Percentiles rank a stretch among this genome's conserved stretches.
phyloP scores from a whole-genome alignment of 148 eudicot genomes.

The Nepenthes mirabilis region DNA sequence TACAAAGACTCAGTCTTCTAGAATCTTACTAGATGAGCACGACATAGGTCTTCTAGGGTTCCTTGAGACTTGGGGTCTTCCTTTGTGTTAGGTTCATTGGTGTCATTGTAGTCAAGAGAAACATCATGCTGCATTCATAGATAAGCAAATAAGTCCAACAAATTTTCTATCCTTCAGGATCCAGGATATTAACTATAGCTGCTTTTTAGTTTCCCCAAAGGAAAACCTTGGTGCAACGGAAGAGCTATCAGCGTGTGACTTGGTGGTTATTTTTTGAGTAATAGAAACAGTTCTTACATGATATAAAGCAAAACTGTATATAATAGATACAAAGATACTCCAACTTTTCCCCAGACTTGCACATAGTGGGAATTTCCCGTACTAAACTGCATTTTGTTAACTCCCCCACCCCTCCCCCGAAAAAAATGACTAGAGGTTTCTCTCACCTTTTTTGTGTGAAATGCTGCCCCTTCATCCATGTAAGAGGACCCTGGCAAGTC shows the following conservation, averaged over 20 bases:
- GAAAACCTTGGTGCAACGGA: too few species aligned
- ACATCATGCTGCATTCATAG: slow-evolving; percentile 40
- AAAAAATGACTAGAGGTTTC: background rate
- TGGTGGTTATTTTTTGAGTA: too few species aligned
- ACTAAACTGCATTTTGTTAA: too few species aligned
- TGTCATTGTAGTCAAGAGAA: slow-evolving; percentile 23
- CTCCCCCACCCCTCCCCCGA: background rate
- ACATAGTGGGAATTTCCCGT: too few species aligned
- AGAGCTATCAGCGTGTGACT: too few species aligned
- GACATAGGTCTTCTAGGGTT: slow-evolving; percentile 91
- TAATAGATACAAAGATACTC: too few species aligned
- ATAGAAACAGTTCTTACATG: too few species aligned
- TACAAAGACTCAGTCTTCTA: background rate
- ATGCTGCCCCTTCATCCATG: slow-evolving; percentile 38
- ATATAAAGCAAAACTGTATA: too few species aligned
- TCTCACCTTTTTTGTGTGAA: slow-evolving; percentile 42
- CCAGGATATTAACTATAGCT: background rate
- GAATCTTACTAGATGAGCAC: slow-evolving; percentile 64
- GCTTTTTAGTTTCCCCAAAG: background rate
- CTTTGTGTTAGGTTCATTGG: slow-evolving; percentile 14
- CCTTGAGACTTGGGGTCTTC: slow-evolving; percentile 49
- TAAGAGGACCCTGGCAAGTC: slow-evolving; percentile 47
- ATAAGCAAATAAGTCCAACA: slow-evolving; percentile 8
- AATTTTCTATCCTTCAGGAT: background rate
- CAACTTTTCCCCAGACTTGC: too few species aligned